Evolutionary conservation across 2,329 filamentous ascomycete genomes (phyloP), one percentile per base, ranked within the genome.

Genomic region (Fusarium marasasianum): DNA sequence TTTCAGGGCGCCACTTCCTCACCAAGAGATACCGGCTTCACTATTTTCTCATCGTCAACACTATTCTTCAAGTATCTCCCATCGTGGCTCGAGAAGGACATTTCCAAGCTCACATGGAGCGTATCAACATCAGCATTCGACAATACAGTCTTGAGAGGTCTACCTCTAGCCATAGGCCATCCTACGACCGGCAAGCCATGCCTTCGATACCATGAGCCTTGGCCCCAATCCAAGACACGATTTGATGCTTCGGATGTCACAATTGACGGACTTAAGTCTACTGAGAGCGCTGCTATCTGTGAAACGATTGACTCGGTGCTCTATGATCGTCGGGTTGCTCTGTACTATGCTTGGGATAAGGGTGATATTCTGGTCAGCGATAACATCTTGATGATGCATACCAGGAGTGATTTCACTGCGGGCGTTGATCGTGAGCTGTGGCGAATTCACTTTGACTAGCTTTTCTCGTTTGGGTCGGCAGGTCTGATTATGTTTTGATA

Each of bases 281-380:
- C 77, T 0, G 81, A 84, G n/a, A 80, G 82, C 43, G 65, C 73
- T 1, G 73, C 82, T 4, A 76, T 86, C 10, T 85, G 82, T 33
- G 79, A 82, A 5, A 73, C 82, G 0, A 75, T 89, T 6, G 82
- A 86, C 58, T 76, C 77, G 1, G 77, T 86, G 1, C 77, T 88
- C 4, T 86, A 88, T 63, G 88, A 89, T 71, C 81, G 86, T 10
- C 82, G 87, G 0, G 84, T 88, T 0, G 85, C 84, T 13, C 82
- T 87, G 43, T 86, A 86, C 61, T 86, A 88, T 63, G 77, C 82
- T 10, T 90, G 88, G 87, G 84, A 89, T 59, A 84, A 87, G 79
- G 88, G 88, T 0, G 88, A 90, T 73, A 51, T 90, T 43, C 69
- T 90, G 3, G 78, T 90, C 10, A 89, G 81, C 66, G 88, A 90